Evolutionary conservation across 1,139 yeast genomes (phyloP), one percentile per base, ranked within the genome.

Genomic region (Taphrina betulina): DNA sequence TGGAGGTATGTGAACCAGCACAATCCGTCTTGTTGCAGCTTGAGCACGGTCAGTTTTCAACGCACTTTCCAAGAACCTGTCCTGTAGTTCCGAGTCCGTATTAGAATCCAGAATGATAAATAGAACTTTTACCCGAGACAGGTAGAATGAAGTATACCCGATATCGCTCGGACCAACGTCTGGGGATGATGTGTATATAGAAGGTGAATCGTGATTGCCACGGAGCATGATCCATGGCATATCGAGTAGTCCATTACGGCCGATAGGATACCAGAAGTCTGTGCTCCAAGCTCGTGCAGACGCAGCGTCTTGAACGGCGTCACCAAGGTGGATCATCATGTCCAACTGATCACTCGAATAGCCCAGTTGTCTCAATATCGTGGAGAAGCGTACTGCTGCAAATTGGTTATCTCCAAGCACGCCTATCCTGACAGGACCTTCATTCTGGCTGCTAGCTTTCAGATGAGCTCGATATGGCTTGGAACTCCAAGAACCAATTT

Each of bases 341-440:
- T 50, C 54, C 28, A 48, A 20, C 5, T 8, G 41, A 12, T 12
- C 31, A 7, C 10, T 12, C 7, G 12, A 7, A 19, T 17, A 31
- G 23, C 23, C 23, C 34, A 50, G n/a, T 3, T 19, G 38, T 7
- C 31, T 12, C 22, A 50, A 22, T 4, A 50, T 14, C 3, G 23
- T 33, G 12, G 46, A 16, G 41, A 50, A 50, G 14, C 28, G 34
- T 22, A 33, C 37, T n/a, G 54, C 54, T 3, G 54, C 54, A 26
- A 50, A 50, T 40, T 50, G 54, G 26, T 50, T 50, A 34, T 50
- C 54, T 29, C 54, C 54, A 19, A 50, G 20, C n/a, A 50, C 46
- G 24, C 54, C 54, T n/a, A 50, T 24, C 10, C 23, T 41, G 17
- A 41, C 17, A 17, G 14, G 16, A 8, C 14, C 12, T 7, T 29